Evolutionary conservation across 805 yeast genomes (phyloP).

Genomic region (Scheffersomyces ergatensis): DNA sequence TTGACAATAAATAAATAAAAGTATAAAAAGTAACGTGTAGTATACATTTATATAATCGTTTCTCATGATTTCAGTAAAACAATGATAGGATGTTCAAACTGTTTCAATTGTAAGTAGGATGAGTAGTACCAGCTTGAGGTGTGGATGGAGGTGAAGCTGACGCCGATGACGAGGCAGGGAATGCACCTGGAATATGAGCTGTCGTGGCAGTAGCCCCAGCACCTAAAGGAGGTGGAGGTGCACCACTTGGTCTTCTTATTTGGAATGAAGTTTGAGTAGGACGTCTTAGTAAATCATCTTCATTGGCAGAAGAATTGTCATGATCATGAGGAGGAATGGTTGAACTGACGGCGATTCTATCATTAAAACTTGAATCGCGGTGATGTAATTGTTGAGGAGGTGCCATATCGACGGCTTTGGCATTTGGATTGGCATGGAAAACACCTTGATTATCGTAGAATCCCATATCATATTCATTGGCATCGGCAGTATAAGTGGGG

Average conservation of each 20-base stretch:
- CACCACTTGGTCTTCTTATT: constrained; percentile 1
- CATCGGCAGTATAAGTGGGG: constrained; percentile 65
- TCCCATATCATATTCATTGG: constrained; percentile 75
- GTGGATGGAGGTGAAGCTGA: not conserved
- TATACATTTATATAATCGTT: no score
- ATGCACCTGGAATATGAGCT: not conserved
- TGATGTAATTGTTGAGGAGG: constrained; percentile 24
- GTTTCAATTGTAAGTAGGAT: no score
- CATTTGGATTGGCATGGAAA: constrained; percentile 34
- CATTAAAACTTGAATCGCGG: constrained; percentile 12
- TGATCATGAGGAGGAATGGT: constrained; percentile 4
- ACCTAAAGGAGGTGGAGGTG: constrained; percentile 6
- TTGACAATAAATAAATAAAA: no score
- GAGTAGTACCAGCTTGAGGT: not conserved
- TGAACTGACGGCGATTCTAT: constrained; percentile 12
- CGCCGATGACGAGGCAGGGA: not conserved
- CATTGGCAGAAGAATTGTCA: constrained; percentile 11
- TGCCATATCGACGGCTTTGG: constrained; percentile 14
- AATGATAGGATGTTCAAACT: no score
- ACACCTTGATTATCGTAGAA: constrained; percentile 65
- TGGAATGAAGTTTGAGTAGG: constrained; percentile 10
- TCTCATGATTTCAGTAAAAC: no score
- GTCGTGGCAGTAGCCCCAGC: not conserved
- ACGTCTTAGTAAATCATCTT: constrained; percentile 11
- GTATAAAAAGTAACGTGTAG: no score